Conservation (phyloP, 805 yeast genomes). For the Myxozyma sirexii region DNA sequence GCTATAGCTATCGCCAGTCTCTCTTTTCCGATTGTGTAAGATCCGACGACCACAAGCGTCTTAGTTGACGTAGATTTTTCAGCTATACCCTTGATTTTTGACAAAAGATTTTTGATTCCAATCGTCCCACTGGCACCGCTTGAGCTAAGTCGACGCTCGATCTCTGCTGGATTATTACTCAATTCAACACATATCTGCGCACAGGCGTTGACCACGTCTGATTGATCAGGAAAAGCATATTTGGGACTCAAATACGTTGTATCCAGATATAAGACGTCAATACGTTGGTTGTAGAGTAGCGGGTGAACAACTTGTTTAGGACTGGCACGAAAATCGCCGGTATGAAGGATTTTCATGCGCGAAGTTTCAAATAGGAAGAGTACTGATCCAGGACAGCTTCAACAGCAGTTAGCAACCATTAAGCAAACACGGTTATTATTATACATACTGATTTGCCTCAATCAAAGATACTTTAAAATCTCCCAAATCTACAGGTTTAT, state of each 20-base stretch:
- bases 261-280: constrained; percentile 77
- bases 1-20: constrained; percentile 63
- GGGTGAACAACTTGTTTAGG: constrained; percentile 51
- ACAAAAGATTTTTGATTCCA: constrained; percentile 5
- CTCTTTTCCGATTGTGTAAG: constrained; percentile 93
- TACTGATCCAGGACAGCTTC: constrained; percentile 85
- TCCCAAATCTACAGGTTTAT: constrained; percentile 48
- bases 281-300: constrained; percentile 36
- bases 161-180: constrained; percentile 34
- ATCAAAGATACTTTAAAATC: constrained; percentile 59
- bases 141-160: constrained; percentile 10
- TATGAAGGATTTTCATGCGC: constrained; percentile 59
- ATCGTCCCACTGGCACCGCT: constrained; percentile 1
- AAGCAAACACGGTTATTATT: neutral
- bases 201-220: constrained; percentile 62
- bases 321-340: constrained; percentile 90
- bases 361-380: constrained; percentile 65
- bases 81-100: neutral
- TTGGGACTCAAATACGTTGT: constrained; percentile 84
- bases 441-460: constrained; percentile 74
- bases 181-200: constrained; percentile 54
- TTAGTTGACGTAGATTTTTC: constrained; percentile 37
- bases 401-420: neutral
- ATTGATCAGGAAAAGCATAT: constrained; percentile 78
- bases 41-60: constrained; percentile 71